A percentile compares a stretch with the other conserved stretches of the same genome.
Evolutionary conservation across 106 monocot species (phyloP).

Genomic region (Dioscorea zingiberensis): DNA sequence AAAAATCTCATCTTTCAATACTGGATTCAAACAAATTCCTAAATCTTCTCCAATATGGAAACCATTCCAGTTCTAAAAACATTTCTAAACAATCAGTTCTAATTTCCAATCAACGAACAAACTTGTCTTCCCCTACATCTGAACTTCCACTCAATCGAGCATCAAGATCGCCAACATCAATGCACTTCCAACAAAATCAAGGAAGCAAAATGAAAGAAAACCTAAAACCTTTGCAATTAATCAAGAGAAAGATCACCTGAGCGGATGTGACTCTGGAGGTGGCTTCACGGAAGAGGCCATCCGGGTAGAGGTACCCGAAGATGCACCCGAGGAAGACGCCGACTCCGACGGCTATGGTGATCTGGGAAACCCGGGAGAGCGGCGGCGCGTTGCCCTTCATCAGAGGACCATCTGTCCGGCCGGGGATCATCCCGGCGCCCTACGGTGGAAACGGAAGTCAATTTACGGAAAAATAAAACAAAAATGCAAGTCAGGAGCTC

Average conservation of each 20-base stretch:
- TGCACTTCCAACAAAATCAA: background rate
- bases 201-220: background rate
- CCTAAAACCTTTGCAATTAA: no score
- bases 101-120: no score
- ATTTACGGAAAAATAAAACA: no score
- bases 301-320: conserved; percentile 55
- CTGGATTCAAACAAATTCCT: no score
- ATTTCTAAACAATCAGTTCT: no score
- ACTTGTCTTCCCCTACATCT: background rate
- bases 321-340: conserved; percentile 51
- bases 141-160: background rate
- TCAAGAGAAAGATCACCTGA: background rate
- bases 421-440: conserved; percentile 16
- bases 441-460: no score
- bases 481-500: no score
- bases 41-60: no score
- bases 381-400: conserved; percentile 10
- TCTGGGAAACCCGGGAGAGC: conserved; percentile 42
- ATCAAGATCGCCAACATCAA: background rate
- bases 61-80: no score
- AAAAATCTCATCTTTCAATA: no score
- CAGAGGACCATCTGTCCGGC: conserved; percentile 42
- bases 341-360: conserved; percentile 43
- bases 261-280: background rate
- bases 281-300: conserved; percentile 33